phyloP scores from a whole-genome alignment of 805 yeast species.

The Candida sphagnicola region DNA sequence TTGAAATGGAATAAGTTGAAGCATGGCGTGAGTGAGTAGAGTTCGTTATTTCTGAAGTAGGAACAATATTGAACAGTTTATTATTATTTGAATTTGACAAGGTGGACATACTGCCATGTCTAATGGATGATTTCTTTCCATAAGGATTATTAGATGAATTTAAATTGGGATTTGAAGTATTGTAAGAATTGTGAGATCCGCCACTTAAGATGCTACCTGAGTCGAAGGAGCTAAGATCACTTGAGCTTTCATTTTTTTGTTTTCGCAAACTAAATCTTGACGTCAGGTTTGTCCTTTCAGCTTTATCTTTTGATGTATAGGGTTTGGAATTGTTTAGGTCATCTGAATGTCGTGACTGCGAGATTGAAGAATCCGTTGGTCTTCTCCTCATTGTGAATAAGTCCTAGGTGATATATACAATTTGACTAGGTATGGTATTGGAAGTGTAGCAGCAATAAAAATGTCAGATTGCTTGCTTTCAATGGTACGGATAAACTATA shows the following conservation, averaged over 20 bases:
- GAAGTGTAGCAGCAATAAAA: too few relatives aligned
- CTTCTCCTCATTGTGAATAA: slow-evolving; percentile 22
- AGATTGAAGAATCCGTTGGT: slow-evolving; percentile 12
- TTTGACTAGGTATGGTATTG: too few relatives aligned
- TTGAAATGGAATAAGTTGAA: slow-evolving; percentile 35
- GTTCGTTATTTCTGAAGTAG: slow-evolving; percentile 24
- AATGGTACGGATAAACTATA: too few relatives aligned
- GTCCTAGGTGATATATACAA: too few relatives aligned
- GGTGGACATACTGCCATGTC: slow-evolving; percentile 11
- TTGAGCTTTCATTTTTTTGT: slow-evolving; percentile 15
- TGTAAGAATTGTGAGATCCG: slow-evolving; percentile 12
- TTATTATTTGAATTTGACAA: slow-evolving; percentile 11
- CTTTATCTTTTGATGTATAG: slow-evolving; percentile 13
- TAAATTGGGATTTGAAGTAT: neutral
- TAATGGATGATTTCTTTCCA: slow-evolving; percentile 5
- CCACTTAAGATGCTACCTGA: slow-evolving; percentile 26
- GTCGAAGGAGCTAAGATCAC: slow-evolving; percentile 31
- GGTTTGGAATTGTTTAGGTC: slow-evolving; percentile 27
- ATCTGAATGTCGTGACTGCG: slow-evolving; percentile 10
- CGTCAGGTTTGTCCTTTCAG: slow-evolving; percentile 24
- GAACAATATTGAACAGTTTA: slow-evolving; percentile 20
- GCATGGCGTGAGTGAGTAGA: slow-evolving; percentile 38
- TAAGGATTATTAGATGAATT: slow-evolving; percentile 2
- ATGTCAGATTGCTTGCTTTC: too few relatives aligned
- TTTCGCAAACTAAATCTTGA: slow-evolving; percentile 36